A percentile compares a stretch with the other conserved stretches of the same genome.
Evolutionary conservation across 108 stramenopile species (phyloP).

Genomic region (Cyclotella choctawhatcheeana): DNA sequence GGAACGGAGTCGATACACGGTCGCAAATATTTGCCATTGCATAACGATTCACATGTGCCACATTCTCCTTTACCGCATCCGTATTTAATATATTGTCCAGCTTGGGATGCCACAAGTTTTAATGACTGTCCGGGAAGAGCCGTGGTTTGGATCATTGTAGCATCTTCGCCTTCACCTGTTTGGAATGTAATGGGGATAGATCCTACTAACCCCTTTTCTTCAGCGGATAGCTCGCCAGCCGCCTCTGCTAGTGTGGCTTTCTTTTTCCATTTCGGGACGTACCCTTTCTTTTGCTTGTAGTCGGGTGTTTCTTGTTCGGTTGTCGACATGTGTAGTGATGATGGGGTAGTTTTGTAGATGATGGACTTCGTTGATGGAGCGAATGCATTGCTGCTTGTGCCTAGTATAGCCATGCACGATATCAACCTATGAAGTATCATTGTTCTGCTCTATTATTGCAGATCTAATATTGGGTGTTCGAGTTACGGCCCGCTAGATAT

Average conservation of each 20-base stretch:
- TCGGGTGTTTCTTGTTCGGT: slow-evolving; percentile 24
- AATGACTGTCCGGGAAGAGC: slow-evolving; percentile 80
- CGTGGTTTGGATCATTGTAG: slow-evolving; percentile 51
- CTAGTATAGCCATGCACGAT: slow-evolving; percentile 2
- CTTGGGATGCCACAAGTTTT: slow-evolving; percentile 84
- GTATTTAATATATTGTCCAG: slow-evolving; percentile 91
- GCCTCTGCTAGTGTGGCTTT: slow-evolving; percentile 74
- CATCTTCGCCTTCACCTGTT: slow-evolving; percentile 68
- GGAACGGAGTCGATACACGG: slow-evolving; percentile 78
- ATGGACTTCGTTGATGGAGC: background rate
- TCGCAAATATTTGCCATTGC: slow-evolving; percentile 85
- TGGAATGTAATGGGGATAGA: slow-evolving; percentile 79
- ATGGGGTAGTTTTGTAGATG: background rate
- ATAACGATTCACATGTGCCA: slow-evolving; percentile 85
- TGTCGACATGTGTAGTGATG: slow-evolving; percentile 33
- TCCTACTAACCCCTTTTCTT: slow-evolving; percentile 73
- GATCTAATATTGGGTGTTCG: no score
- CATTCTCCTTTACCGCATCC: slow-evolving; percentile 95
- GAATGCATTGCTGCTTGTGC: slow-evolving; percentile 21
- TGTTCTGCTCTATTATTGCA: background rate
- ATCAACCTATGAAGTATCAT: slow-evolving; percentile 8
- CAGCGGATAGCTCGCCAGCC: slow-evolving; percentile 47
- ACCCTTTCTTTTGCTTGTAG: slow-evolving; percentile 47
- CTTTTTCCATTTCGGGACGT: slow-evolving; percentile 88
- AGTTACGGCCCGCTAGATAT: no score